Evolutionary conservation across 768 basidiomycete species (phyloP).

Genomic region (Scleroderma bovista): DNA sequence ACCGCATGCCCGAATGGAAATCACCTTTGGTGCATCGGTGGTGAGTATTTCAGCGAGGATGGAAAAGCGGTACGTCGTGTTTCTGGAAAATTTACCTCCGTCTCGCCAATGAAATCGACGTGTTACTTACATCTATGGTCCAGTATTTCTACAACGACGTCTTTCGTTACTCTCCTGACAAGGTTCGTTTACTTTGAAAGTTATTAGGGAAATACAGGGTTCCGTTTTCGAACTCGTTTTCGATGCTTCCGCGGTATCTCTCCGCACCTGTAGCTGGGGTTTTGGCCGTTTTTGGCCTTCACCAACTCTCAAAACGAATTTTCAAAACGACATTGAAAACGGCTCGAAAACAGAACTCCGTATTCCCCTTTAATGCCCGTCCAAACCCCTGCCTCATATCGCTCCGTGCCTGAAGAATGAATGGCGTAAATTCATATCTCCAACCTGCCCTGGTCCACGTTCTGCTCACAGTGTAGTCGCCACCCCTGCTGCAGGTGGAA

Average conservation of each 20-base stretch:
- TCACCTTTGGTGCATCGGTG: slow-evolving; percentile 80
- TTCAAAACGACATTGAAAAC: no score
- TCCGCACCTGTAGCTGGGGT: no score
- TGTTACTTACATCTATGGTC: not conserved
- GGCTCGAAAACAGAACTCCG: no score
- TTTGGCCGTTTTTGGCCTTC: no score
- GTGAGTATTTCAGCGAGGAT: slow-evolving; percentile 86
- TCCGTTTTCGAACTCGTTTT: no score
- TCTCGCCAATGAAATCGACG: not conserved
- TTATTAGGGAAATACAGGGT: no score
- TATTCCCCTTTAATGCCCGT: no score
- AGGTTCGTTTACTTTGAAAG: slow-evolving; percentile 37
- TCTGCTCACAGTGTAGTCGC: slow-evolving; percentile 82
- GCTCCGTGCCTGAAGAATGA: slow-evolving; percentile 50
- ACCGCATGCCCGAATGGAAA: slow-evolving; percentile 77
- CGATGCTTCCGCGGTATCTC: no score
- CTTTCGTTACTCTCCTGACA: slow-evolving; percentile 81
- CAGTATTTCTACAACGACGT: slow-evolving; percentile 88
- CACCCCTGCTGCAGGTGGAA: slow-evolving; percentile 75
- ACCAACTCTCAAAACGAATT: no score
- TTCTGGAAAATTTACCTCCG: not conserved
- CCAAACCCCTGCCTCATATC: not conserved
- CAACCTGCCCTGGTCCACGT: slow-evolving; percentile 81
- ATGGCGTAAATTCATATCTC: slow-evolving; percentile 83
- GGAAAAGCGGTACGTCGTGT: slow-evolving; percentile 56